Evolutionary conservation across 73 alveolate genomes (phyloP).

Genomic region (Effrenium voratum): DNA sequence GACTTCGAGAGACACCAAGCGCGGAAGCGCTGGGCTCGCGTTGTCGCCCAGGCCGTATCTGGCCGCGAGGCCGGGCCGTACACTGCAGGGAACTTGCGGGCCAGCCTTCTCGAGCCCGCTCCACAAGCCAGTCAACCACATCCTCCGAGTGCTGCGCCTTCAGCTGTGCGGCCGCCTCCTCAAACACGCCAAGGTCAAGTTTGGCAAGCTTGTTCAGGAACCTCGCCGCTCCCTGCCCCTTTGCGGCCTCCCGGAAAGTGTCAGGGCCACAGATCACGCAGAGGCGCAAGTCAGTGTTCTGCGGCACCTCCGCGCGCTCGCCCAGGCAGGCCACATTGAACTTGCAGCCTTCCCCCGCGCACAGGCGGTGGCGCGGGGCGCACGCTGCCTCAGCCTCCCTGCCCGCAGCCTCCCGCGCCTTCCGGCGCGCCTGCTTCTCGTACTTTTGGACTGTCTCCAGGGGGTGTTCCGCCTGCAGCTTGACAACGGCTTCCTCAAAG

Average conservation of each 20-base stretch:
- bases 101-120: not conserved
- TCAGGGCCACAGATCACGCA: not conserved
- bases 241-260: not conserved
- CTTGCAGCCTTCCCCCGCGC: too few relatives aligned
- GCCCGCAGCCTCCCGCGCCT: not conserved
- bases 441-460: not conserved
- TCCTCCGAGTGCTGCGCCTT: not conserved
- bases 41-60: not conserved
- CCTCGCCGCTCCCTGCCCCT: not conserved
- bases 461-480: not conserved
- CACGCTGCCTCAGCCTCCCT: too few relatives aligned
- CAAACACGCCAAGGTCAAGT: not conserved
- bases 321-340: too few relatives aligned
- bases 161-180: not conserved
- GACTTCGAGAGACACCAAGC: not conserved
- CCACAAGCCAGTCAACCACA: too few relatives aligned
- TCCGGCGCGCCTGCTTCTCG: not conserved
- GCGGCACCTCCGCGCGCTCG: too few relatives aligned
- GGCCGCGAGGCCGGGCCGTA: not conserved
- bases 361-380: too few relatives aligned
- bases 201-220: too few relatives aligned
- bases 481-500: not conserved
- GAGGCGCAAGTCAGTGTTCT: not conserved
- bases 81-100: constrained; percentile 3
- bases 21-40: not conserved